Conservation (phyloP, 2,329 filamentous ascomycete species). For the Epichloe sibirici region DNA sequence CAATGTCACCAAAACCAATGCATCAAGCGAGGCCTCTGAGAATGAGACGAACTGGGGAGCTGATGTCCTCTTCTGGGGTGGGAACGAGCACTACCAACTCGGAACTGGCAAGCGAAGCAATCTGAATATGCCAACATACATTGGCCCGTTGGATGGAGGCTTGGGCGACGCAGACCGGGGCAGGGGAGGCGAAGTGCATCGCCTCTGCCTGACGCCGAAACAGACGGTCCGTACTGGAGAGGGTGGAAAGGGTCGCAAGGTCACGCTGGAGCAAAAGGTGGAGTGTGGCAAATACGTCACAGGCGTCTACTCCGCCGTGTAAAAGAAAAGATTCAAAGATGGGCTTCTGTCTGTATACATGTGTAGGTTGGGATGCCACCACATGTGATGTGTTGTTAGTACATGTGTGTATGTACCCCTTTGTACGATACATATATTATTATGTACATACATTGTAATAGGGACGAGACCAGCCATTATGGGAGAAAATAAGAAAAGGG, state of each 20-base stretch:
- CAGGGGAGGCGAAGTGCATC: constrained; percentile 50
- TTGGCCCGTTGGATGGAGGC: constrained; percentile 59
- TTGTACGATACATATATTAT: neutral
- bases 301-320: constrained; percentile 64
- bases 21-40: constrained; percentile 35
- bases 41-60: constrained; percentile 80
- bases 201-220: constrained; percentile 70
- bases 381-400: neutral
- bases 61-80: constrained; percentile 87
- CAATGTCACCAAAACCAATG: constrained; percentile 59
- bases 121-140: constrained; percentile 60
- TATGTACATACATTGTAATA: no score
- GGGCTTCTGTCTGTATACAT: neutral
- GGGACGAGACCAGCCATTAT: neutral
- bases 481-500: neutral
- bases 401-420: neutral
- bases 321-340: constrained; percentile 5
- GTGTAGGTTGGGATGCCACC: neutral
- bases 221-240: constrained; percentile 54
- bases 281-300: constrained; percentile 77
- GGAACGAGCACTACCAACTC: constrained; percentile 87
- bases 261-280: constrained; percentile 72
- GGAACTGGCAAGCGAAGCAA: constrained; percentile 87
- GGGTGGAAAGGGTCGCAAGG: constrained; percentile 50
- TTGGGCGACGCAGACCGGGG: constrained; percentile 46